Conservation (phyloP, 1,284 basidiomycete genomes). For the Leucoagaricus sp. region DNA sequence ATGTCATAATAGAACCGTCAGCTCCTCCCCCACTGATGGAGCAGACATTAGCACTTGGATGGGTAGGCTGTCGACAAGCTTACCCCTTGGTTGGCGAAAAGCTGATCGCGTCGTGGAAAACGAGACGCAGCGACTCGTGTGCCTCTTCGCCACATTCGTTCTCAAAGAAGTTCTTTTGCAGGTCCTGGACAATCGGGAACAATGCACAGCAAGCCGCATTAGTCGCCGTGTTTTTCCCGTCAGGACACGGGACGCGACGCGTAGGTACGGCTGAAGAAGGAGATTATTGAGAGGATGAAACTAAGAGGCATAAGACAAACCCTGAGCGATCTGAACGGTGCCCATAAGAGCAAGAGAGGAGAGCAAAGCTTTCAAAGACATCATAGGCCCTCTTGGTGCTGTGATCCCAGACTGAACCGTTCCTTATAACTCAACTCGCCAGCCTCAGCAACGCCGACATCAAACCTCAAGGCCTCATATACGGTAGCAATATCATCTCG, state of each 20-base stretch:
- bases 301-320: neutral
- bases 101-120: constrained; percentile 18
- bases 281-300: neutral
- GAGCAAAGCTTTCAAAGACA: neutral
- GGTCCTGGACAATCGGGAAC: constrained; percentile 15
- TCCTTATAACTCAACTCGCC: neutral
- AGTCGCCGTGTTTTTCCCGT: constrained; percentile 7
- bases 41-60: neutral
- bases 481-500: neutral
- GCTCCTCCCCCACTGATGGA: neutral
- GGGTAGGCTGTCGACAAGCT: neutral
- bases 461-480: neutral
- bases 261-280: neutral
- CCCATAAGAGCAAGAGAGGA: neutral
- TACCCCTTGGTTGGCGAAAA: constrained; percentile 15
- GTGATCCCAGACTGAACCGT: too few species aligned
- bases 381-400: neutral
- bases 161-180: constrained; percentile 13
- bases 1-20: constrained; percentile 41
- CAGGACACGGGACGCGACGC: constrained; percentile 5
- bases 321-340: neutral
- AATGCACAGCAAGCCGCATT: constrained; percentile 14
- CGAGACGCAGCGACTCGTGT: constrained; percentile 8
- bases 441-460: neutral
- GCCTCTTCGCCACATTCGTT: constrained; percentile 11